A percentile compares a stretch with the other conserved stretches of the same genome.
Conservation (phyloP, 805 yeast species). For the Hemisphaericaspora nanyangensis region DNA sequence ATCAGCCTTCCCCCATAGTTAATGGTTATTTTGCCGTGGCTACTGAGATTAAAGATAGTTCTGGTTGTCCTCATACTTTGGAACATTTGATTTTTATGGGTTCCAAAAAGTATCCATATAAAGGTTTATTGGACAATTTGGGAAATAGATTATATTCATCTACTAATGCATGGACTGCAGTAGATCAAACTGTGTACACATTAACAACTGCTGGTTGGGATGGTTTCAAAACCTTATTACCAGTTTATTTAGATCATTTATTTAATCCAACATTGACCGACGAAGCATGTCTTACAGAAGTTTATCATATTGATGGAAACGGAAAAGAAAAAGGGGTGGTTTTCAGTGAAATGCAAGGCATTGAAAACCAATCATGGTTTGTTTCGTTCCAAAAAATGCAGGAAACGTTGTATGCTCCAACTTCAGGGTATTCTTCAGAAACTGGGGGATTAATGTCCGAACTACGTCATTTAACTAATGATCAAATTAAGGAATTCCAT, state of each 20-base stretch:
- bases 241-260: constrained; percentile 87
- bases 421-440: constrained; percentile 85
- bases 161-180: constrained; percentile 96
- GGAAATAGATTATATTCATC: constrained; percentile 81
- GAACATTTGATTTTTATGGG: constrained; percentile 97
- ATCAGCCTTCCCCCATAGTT: constrained; percentile 81
- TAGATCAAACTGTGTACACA: constrained; percentile 93
- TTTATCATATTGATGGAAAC: constrained; percentile 87
- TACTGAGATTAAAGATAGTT: constrained; percentile 81
- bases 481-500: constrained; percentile 76
- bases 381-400: constrained; percentile 57
- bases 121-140: constrained; percentile 82
- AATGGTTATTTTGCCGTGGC: constrained; percentile 96
- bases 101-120: constrained; percentile 80
- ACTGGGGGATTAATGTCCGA: constrained; percentile 88
- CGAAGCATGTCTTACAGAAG: constrained; percentile 90
- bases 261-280: constrained; percentile 82
- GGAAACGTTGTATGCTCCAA: constrained; percentile 47
- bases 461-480: constrained; percentile 67
- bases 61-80: constrained; percentile 93
- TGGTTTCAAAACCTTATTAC: constrained; percentile 79
- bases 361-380: constrained; percentile 75
- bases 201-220: constrained; percentile 94
- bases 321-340: constrained; percentile 96
- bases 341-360: constrained; percentile 94